Percentiles rank a stretch among this genome's conserved stretches.
Conservation (phyloP, 192 early-diverging fungal species). For the Podila verticillata region DNA sequence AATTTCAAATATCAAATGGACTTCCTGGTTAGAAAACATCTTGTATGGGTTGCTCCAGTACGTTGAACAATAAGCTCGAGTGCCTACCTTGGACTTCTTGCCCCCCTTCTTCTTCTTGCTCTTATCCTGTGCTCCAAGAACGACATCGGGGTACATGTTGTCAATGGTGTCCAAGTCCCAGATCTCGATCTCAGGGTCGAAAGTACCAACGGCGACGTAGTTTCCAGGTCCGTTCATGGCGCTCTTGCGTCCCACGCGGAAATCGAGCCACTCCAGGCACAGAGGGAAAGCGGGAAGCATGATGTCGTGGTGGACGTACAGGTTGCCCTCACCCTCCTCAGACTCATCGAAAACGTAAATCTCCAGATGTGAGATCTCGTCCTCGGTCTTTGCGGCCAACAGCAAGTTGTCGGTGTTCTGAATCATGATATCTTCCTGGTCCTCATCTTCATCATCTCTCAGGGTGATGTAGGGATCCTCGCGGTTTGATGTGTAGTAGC, state of each 20-base stretch:
- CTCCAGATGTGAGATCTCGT: slow-evolving; percentile 96
- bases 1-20: background rate
- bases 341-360: slow-evolving; percentile 88
- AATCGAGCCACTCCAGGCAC: slow-evolving; percentile 96
- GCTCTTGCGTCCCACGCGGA: slow-evolving; percentile 74
- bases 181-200: slow-evolving; percentile 98
- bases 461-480: slow-evolving; percentile 90
- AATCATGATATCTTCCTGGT: slow-evolving; percentile 84
- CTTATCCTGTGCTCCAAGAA: slow-evolving; percentile 79
- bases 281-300: slow-evolving; percentile 97
- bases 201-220: slow-evolving; percentile 96
- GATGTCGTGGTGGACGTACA: slow-evolving; percentile 98
- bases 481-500: slow-evolving; percentile 80
- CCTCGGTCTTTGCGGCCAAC: slow-evolving; percentile 94
- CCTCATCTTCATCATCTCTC: slow-evolving; percentile 78
- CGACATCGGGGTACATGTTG: slow-evolving; percentile 88
- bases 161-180: slow-evolving; percentile 97
- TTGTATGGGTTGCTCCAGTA: no score
- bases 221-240: slow-evolving; percentile 70
- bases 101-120: slow-evolving; percentile 59
- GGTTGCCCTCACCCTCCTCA: slow-evolving; percentile 81
- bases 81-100: slow-evolving; percentile 60
- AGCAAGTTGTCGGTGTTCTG: slow-evolving; percentile 86
- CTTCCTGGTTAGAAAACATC: no score
- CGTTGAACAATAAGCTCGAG: no score